A percentile compares a stretch with the other conserved stretches of the same genome.
Conservation (phyloP, 495 filamentous ascomycete genomes). For the Xylaria cubensis region DNA sequence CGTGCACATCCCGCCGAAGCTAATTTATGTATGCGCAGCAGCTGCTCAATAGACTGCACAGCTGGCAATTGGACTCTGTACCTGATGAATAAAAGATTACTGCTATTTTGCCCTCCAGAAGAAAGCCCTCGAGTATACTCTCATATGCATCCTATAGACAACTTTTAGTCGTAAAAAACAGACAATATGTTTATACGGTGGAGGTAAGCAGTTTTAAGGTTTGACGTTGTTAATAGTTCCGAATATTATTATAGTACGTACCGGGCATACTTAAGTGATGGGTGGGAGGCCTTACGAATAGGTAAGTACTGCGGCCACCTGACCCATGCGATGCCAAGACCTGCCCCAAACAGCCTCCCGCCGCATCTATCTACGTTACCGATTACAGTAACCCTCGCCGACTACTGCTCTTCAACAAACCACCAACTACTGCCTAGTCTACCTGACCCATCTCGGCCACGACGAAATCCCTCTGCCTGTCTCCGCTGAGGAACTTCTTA, state of each 20-base stretch:
- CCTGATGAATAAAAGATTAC: too few relatives aligned
- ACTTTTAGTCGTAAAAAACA: neutral
- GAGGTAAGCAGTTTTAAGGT: neutral
- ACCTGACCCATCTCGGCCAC: neutral
- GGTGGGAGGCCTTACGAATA: neutral
- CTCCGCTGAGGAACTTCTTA: neutral
- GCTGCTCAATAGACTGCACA: neutral
- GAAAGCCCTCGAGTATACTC: too few relatives aligned
- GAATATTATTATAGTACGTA: too few relatives aligned
- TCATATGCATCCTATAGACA: too few relatives aligned
- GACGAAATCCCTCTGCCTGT: too few relatives aligned
- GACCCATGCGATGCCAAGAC: constrained; percentile 3
- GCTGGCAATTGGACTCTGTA: neutral
- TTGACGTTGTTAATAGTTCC: neutral
- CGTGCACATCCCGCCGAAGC: neutral
- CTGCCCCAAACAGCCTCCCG: neutral
- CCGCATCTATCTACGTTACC: neutral
- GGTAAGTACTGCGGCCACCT: neutral
- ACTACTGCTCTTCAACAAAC: constrained; percentile 7
- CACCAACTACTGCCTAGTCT: neutral
- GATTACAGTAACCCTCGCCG: neutral
- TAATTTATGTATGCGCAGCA: neutral
- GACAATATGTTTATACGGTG: neutral
- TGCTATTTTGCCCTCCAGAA: neutral
- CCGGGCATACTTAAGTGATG: neutral